Evolutionary conservation across 805 yeast genomes (phyloP).

Genomic region (Wickerhamiella spandovensis): DNA sequence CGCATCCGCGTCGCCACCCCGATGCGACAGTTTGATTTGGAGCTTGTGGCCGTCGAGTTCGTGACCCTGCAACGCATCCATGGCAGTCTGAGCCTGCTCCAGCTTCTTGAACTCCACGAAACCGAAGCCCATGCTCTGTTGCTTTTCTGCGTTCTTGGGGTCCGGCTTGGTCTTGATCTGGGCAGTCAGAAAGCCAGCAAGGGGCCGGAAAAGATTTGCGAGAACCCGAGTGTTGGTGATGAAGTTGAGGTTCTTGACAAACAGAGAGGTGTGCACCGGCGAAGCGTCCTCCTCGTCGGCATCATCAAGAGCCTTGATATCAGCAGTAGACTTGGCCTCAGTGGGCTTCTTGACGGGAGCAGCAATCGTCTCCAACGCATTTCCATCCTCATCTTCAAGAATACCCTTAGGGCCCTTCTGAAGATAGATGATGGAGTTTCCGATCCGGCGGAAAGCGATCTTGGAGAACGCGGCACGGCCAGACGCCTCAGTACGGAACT

Average conservation of each 20-base stretch:
- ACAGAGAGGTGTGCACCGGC: conserved; percentile 77
- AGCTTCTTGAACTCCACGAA: conserved; percentile 78
- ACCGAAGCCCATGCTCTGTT: conserved; percentile 95
- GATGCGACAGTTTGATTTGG: conserved; percentile 76
- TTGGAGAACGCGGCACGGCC: conserved; percentile 86
- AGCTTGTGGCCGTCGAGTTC: conserved; percentile 80
- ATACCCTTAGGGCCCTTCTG: conserved; percentile 88
- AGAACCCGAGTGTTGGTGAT: conserved; percentile 51
- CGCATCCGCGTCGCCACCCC: conserved; percentile 32
- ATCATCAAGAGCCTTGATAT: conserved; percentile 15
- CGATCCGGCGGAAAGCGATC: conserved; percentile 75
- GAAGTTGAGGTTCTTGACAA: conserved; percentile 86
- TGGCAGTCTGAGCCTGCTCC: conserved; percentile 68
- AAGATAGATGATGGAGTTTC: conserved; percentile 72
- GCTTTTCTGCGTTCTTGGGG: conserved; percentile 50
- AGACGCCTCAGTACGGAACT: conserved; percentile 65
- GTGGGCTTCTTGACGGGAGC: conserved; percentile 1
- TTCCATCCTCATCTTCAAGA: conserved; percentile 39
- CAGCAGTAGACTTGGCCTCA: conserved; percentile 11
- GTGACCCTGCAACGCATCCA: conserved; percentile 57
- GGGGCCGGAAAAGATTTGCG: conserved; percentile 45
- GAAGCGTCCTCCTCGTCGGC: conserved; percentile 27
- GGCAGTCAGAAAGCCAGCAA: conserved; percentile 72
- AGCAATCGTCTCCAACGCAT: conserved; percentile 28
- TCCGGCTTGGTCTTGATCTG: conserved; percentile 81